Conservation (phyloP, 139 green algal species). For the Tetraselmis striata region DNA sequence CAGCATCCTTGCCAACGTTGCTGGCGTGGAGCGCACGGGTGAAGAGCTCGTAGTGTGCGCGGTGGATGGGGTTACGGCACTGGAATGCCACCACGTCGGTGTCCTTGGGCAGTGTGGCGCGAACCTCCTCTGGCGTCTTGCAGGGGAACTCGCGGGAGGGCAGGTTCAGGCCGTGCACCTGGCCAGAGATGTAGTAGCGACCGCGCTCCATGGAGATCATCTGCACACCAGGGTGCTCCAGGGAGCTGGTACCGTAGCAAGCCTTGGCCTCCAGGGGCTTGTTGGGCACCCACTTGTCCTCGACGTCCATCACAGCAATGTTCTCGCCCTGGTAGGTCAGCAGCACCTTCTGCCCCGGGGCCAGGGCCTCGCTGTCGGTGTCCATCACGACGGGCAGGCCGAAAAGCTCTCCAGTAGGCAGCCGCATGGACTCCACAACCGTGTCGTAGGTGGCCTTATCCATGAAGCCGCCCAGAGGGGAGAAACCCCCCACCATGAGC, state of each 20-base stretch:
- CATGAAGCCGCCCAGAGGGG: constrained; percentile 21
- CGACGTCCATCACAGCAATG: constrained; percentile 73
- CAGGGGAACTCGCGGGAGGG: constrained; percentile 82
- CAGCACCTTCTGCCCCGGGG: constrained; percentile 67
- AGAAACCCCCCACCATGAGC: constrained; percentile 56
- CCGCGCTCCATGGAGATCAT: constrained; percentile 89
- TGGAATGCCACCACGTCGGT: constrained; percentile 89
- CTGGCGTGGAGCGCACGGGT: constrained; percentile 69
- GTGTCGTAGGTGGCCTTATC: constrained; percentile 12
- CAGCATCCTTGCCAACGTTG: constrained; percentile 62
- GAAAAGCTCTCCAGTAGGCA: constrained; percentile 41
- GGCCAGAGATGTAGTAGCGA: constrained; percentile 67
- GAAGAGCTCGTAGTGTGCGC: constrained; percentile 92
- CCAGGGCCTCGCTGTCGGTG: constrained; percentile 62
- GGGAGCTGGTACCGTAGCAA: constrained; percentile 80
- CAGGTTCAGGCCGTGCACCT: constrained; percentile 54
- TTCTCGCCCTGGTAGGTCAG: constrained; percentile 81
- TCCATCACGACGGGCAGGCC: constrained; percentile 88
- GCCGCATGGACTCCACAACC: constrained; percentile 18
- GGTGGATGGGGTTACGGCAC: constrained; percentile 91
- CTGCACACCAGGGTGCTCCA: constrained; percentile 90
- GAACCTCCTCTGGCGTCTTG: constrained; percentile 64
- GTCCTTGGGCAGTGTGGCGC: constrained; percentile 56
- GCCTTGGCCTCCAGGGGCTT: constrained; percentile 58
- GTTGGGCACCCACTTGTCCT: constrained; percentile 78